phyloP scores from a whole-genome alignment of 2,329 filamentous ascomycete genomes.

The Neonectria magnoliae region DNA sequence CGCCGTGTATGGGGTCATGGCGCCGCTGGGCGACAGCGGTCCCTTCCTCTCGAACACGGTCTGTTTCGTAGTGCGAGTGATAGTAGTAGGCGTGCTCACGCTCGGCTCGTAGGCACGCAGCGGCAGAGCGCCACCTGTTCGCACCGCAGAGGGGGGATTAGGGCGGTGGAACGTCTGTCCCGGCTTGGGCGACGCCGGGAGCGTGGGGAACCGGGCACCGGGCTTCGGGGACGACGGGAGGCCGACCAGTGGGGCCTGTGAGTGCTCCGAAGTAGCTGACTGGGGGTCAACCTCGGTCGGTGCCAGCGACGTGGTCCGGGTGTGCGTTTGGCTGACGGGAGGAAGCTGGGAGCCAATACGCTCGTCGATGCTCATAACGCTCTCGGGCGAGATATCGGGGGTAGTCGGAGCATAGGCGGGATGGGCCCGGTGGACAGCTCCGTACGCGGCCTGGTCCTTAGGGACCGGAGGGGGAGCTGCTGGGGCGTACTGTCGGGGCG shows the following conservation, averaged over 20 bases:
- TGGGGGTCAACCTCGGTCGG: constrained; percentile 58
- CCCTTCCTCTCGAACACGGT: constrained; percentile 69
- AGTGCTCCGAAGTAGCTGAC: constrained; percentile 63
- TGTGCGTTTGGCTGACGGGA: constrained; percentile 46
- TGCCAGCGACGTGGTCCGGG: constrained; percentile 51
- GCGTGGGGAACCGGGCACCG: constrained; percentile 48
- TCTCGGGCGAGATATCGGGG: constrained; percentile 54
- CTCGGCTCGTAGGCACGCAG: constrained; percentile 71
- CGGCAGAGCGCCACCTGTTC: constrained; percentile 66
- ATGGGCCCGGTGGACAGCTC: constrained; percentile 25
- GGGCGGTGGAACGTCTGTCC: constrained; percentile 60
- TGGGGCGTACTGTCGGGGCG: constrained; percentile 67
- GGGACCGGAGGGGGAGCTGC: constrained; percentile 67
- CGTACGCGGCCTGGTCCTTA: constrained; percentile 54
- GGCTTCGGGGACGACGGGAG: constrained; percentile 57
- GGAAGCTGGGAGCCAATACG: constrained; percentile 57
- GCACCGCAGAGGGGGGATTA: constrained; percentile 64
- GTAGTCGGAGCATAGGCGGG: constrained; percentile 21
- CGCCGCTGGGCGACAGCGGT: constrained; percentile 64
- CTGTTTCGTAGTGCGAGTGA: constrained; percentile 65
- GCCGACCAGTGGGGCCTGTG: constrained; percentile 61
- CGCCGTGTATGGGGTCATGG: constrained; percentile 71
- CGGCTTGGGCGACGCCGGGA: constrained; percentile 62
- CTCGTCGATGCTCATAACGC: constrained; percentile 63
- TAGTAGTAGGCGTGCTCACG: constrained; percentile 60